Base-by-base conservation (phyloP, 2,329 filamentous ascomycete species). In the Ceratocystis cubensis region DNA sequence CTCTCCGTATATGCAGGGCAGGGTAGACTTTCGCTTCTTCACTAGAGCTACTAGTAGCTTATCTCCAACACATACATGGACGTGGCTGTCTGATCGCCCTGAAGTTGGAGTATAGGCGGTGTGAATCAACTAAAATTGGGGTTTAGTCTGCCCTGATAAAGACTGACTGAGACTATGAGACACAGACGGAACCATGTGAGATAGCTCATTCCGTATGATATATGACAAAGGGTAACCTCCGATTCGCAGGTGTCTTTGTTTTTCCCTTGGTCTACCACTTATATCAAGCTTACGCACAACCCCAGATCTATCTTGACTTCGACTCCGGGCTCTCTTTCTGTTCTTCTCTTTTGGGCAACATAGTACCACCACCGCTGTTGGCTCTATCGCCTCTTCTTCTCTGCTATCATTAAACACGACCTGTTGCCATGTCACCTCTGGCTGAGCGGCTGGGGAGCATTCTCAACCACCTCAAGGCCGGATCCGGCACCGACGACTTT, bases 361-460 rank as follows among this genome's bases (percentile, higher is more conserved):
- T 20, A 53, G 48, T 22, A 10, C 7, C 15, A 59, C 8, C 28
- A 13, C n/a, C 28, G 56, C 56, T 20, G 13, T 15, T 41, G 3
- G 10, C 10, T 13, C 10, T 41, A 15, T 41, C 37, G 10, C 37
- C 37, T 13, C 37, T 41, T 13, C 37, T 41, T 15, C 37, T 41
- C 37, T 41, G 37, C 15, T 41, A 41, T 15, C 10, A 15, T 41
- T 41, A 41, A 41, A 41, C 37, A 3, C 37, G 33, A n/a, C n/a
- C 15, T 30, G 25, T 59, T n/a, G 56, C 28, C 56, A 59, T 59
- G 56, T 86, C 86, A n/a, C 79, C 80, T 63, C 80, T 86, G 65
- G 77, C 80, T 28, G 84, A 83, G 53, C 84, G 87, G 69, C 79
- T 89, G 66, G 77, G 78, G 67, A 82, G 78, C 69, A 79, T 89